phyloP scores from a whole-genome alignment of 2,329 filamentous ascomycete species.

The Trichophyton rubrum region DNA sequence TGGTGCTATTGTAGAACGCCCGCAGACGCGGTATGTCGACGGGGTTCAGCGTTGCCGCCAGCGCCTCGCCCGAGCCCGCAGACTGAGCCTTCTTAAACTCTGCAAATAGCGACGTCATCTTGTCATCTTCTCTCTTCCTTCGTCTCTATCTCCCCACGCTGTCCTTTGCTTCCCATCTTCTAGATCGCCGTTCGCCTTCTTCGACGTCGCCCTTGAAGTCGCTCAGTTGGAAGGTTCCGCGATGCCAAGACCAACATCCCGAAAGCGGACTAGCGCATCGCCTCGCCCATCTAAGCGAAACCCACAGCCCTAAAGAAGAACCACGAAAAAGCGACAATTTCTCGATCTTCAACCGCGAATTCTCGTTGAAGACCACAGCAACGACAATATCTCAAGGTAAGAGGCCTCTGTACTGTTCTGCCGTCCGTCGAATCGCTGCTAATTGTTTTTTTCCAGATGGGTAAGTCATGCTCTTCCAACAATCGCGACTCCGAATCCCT shows the following conservation, averaged over 20 bases:
- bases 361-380: slow-evolving; percentile 17
- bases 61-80: slow-evolving; percentile 53
- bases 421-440: slow-evolving; percentile 16
- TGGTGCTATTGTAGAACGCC: slow-evolving; percentile 59
- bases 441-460: slow-evolving; percentile 40
- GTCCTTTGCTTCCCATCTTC: neutral
- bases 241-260: neutral
- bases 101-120: slow-evolving; percentile 61
- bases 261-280: slow-evolving; percentile 20
- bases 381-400: slow-evolving; percentile 38
- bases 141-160: neutral
- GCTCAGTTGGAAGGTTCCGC: neutral
- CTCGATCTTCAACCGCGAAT: slow-evolving; percentile 23
- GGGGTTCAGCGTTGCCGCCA: slow-evolving; percentile 66
- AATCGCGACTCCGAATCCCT: neutral
- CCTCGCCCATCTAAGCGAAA: slow-evolving; percentile 31
- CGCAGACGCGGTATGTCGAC: slow-evolving; percentile 55
- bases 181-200: neutral
- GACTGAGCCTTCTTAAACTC: slow-evolving; percentile 60
- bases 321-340: slow-evolving; percentile 31
- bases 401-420: slow-evolving; percentile 13
- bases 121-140: neutral
- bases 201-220: too few species aligned
- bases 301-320: slow-evolving; percentile 33
- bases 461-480: slow-evolving; percentile 37